Base-by-base conservation (phyloP, 1,284 basidiomycete species). In the Ganoderma resinaceum region DNA sequence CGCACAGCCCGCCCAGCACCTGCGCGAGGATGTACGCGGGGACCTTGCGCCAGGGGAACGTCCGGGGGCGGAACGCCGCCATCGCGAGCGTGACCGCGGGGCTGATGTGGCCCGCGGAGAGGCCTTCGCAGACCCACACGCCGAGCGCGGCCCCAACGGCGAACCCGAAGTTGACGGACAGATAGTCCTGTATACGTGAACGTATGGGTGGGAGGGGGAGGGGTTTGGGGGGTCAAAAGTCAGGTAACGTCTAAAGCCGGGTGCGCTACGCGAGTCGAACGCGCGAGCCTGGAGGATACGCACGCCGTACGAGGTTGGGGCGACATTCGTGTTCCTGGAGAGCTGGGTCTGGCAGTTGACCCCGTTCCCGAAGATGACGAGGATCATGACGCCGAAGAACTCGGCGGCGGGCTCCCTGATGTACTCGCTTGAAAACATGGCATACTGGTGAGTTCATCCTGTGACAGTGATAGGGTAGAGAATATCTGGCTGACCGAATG, bases 1-100 rank as follows among this genome's bases (percentile, higher is more conserved):
- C 94, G 58, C 87, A 82, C 20, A 93, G 77, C 2, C 83, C 93
- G 42, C 94, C 95, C 33, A 95, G 77, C 9, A 91, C 71, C 78
- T 96, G 94, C 0, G 91, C 87, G 43, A 88, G 74, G 62, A 94
- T 86, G 76, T 91, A 96, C 72, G 76, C 82, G 0, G 92, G 91
- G 0, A 95, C 91, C 76, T 95, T 95, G 69, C 85, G 86, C 88
- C 89, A 91, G 1, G 95, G 92, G 79, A 96, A 95, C n/a, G 62
- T 84, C 85, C 66, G 14, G 40, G 9, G 40, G 14, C 94, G 87
- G 75, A 89, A 88, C 6, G 88, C 81, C 0, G 91, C 91, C 58
- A 94, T 75, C 4, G 89, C 84, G 43, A 95, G 75, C 2, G 93
- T 95, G 14, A 94, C 92, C 31, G 91, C 91, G 55, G 92, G 93